These are phyloP conservation scores for Fusarium solani-melongenae DNA, from an alignment of 2,329 filamentous ascomycete species.

Conservation along the genomic window DNA sequence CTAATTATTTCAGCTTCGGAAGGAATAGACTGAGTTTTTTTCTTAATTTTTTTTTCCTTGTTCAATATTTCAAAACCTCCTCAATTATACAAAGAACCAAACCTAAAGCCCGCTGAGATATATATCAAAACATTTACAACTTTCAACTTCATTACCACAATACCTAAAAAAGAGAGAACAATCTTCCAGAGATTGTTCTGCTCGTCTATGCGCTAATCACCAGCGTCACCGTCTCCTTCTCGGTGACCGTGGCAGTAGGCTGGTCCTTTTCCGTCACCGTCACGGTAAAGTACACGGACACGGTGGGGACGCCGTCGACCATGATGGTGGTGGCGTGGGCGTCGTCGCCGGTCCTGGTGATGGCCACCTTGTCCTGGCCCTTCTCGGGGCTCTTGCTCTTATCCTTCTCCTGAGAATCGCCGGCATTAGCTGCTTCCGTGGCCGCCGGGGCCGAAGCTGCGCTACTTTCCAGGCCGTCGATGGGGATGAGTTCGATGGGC, in stretches of 20 bases:
- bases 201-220: slow-evolving; percentile 38
- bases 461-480: slow-evolving; percentile 33
- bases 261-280: slow-evolving; percentile 48
- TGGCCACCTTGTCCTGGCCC: slow-evolving; percentile 20
- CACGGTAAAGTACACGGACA: slow-evolving; percentile 51
- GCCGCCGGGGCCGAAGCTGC: slow-evolving; percentile 19
- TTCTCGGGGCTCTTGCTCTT: not conserved
- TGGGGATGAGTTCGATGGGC: slow-evolving; percentile 44
- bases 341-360: slow-evolving; percentile 21
- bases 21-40: not conserved
- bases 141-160: slow-evolving; percentile 37
- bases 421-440: slow-evolving; percentile 22
- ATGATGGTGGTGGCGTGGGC: slow-evolving; percentile 40
- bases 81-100: not conserved
- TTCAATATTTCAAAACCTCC: not conserved
- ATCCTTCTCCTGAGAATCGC: not conserved
- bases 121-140: not conserved
- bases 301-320: slow-evolving; percentile 48
- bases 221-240: slow-evolving; percentile 48
- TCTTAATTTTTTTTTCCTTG: not conserved
- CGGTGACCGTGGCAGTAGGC: slow-evolving; percentile 50
- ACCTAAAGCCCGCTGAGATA: not conserved
- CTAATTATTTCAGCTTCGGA: not conserved
- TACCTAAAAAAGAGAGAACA: not conserved
- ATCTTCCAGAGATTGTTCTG: not conserved